A percentile compares a stretch with the other conserved stretches of the same genome.
Evolutionary conservation across 768 basidiomycete species (phyloP).

Genomic region (Leccinum pellstonianum): DNA sequence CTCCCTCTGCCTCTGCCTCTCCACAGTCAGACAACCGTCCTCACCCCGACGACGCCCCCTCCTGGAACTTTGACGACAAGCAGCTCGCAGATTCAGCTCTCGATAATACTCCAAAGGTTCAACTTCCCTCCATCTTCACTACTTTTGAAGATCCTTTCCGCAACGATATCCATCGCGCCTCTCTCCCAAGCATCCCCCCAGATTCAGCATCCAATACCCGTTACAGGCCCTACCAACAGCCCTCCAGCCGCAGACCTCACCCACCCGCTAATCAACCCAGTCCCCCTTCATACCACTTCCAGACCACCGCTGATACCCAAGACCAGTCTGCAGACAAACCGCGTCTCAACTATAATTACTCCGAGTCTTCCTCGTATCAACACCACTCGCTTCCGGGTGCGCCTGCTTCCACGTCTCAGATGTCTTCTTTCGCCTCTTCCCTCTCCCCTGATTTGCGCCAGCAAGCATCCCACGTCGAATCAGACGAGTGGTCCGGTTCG

Average conservation of each 20-base stretch:
- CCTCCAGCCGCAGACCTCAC: conserved; percentile 47
- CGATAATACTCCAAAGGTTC: conserved; percentile 50
- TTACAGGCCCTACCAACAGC: conserved; percentile 57
- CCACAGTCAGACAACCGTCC: conserved; percentile 50
- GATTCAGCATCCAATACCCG: conserved; percentile 43
- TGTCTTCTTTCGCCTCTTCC: conserved; percentile 49
- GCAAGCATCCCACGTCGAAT: conserved; percentile 41
- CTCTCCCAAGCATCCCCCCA: conserved; percentile 59
- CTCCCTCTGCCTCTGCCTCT: conserved; percentile 48
- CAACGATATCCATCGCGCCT: conserved; percentile 57
- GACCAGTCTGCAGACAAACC: conserved; percentile 39
- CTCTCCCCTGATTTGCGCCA: conserved; percentile 48
- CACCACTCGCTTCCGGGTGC: conserved; percentile 51
- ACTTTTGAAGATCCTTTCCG: conserved; percentile 61
- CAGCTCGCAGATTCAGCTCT: conserved; percentile 39
- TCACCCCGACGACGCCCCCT: conserved; percentile 31
- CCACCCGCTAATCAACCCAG: conserved; percentile 39
- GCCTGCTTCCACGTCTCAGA: conserved; percentile 50
- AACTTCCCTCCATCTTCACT: conserved; percentile 73
- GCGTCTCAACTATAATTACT: conserved; percentile 43
- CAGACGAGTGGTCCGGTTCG: conserved; percentile 55
- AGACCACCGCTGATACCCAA: conserved; percentile 30
- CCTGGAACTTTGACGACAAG: conserved; percentile 38
- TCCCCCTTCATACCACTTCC: conserved; percentile 2
- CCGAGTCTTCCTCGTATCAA: conserved; percentile 46